A percentile compares a stretch with the other conserved stretches of the same genome.
These are phyloP conservation scores for Globisporangium takayamanum DNA, from an alignment of 352 stramenopile genomes.

Conservation along the genomic window DNA sequence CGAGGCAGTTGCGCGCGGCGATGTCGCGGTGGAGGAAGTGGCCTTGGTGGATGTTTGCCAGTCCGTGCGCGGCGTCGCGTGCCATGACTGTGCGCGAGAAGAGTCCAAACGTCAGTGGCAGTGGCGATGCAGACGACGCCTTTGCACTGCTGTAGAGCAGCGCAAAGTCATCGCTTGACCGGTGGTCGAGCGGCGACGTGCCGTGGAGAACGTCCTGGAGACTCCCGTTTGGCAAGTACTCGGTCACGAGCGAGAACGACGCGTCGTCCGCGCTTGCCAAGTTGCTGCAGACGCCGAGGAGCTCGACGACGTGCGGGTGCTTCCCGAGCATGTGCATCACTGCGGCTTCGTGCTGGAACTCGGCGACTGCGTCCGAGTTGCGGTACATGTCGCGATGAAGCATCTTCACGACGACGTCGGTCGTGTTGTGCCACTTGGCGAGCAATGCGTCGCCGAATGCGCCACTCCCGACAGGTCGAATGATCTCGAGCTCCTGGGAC, in stretches of 20 bases:
- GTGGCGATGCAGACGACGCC: not conserved
- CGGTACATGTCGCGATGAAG: constrained; percentile 38
- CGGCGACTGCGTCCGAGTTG: constrained; percentile 34
- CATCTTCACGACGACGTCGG: constrained; percentile 61
- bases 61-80: constrained; percentile 52
- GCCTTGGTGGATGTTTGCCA: constrained; percentile 59
- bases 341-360: constrained; percentile 59
- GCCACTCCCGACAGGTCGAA: constrained; percentile 53
- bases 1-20: constrained; percentile 59
- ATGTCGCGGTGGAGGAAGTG: constrained; percentile 65
- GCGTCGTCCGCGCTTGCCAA: not conserved
- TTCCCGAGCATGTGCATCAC: constrained; percentile 75
- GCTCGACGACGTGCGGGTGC: constrained; percentile 61
- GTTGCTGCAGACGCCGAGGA: constrained; percentile 33
- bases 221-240: constrained; percentile 65
- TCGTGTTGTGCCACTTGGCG: constrained; percentile 45
- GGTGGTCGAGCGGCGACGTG: not conserved
- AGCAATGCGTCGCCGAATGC: constrained; percentile 66
- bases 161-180: not conserved
- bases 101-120: constrained; percentile 19
- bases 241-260: constrained; percentile 45
- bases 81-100: constrained; percentile 66
- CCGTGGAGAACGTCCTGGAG: constrained; percentile 38
- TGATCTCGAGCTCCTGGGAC: constrained; percentile 36
- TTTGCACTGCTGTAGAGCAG: constrained; percentile 8